These are phyloP conservation scores for Dothiorella sarmentorum DNA, from an alignment of 2,329 filamentous ascomycete species.

Conservation along the genomic window DNA sequence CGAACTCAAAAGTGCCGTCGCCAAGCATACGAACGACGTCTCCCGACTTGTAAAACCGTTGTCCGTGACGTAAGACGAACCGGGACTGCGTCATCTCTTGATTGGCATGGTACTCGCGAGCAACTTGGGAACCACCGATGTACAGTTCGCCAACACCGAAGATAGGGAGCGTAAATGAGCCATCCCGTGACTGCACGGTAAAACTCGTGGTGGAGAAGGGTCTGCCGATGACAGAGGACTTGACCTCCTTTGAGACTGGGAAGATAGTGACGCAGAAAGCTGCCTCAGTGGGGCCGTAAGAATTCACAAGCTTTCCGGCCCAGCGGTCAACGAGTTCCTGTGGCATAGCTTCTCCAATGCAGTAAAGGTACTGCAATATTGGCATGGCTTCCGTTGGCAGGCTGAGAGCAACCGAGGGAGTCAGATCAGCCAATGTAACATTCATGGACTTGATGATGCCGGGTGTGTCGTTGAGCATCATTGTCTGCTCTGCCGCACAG, in stretches of 20 bases:
- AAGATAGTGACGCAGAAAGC: conserved; percentile 46
- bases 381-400: conserved; percentile 33
- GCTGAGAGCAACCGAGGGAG: conserved; percentile 41
- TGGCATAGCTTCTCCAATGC: conserved; percentile 44
- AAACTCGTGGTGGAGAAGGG: conserved; percentile 43
- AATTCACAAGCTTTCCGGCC: conserved; percentile 42
- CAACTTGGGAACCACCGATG: conserved; percentile 46
- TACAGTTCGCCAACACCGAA: conserved; percentile 45
- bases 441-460: conserved; percentile 34
- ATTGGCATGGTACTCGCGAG: conserved; percentile 43
- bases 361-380: conserved; percentile 42
- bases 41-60: conserved; percentile 38
- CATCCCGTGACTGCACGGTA: conserved; percentile 32
- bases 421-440: conserved; percentile 41
- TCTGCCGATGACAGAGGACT: conserved; percentile 40
- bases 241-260: conserved; percentile 28
- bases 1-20: conserved; percentile 39
- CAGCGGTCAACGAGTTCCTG: conserved; percentile 38
- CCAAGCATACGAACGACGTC: conserved; percentile 38
- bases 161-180: conserved; percentile 33
- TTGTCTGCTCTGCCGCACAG: conserved; percentile 37
- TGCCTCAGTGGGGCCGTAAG: conserved; percentile 44
- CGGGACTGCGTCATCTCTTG: conserved; percentile 29
- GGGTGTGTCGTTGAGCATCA: conserved; percentile 39
- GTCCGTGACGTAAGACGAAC: conserved; percentile 30